Conservation (phyloP, 129 eudicot species). For the Flaveria bidentis region DNA sequence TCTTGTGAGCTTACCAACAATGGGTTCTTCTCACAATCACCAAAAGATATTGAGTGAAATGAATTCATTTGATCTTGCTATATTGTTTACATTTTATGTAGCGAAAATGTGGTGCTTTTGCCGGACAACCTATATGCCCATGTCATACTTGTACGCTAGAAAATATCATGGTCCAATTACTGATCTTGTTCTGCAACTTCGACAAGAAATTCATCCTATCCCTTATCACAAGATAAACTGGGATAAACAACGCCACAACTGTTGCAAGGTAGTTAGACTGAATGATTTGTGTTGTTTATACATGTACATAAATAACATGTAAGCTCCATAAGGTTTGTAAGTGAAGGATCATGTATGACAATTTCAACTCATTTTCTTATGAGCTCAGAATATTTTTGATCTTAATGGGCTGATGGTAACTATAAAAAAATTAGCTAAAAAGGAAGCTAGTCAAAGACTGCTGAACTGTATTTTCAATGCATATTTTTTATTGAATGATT, state of each 20-base stretch:
- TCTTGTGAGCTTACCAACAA: not conserved
- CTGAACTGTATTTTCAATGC: not conserved
- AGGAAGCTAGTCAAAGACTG: not conserved
- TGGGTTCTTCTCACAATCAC: not conserved
- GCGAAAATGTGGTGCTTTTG: constrained; percentile 75
- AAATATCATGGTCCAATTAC: constrained; percentile 65
- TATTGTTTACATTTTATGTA: constrained; percentile 21
- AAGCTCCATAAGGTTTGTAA: not conserved
- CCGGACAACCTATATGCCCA: constrained; percentile 71
- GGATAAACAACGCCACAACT: constrained; percentile 70
- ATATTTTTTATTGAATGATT: not conserved
- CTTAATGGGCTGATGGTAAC: not conserved
- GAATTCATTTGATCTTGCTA: not conserved
- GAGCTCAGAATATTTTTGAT: not conserved
- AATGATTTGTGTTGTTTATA: not conserved
- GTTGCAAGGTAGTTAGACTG: constrained; percentile 50
- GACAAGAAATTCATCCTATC: constrained; percentile 56
- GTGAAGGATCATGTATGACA: not conserved
- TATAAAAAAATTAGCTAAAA: not conserved
- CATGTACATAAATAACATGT: not conserved
- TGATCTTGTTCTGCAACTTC: constrained; percentile 49
- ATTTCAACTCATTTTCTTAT: not conserved
- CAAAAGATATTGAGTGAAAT: not conserved
- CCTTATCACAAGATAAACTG: constrained; percentile 56
- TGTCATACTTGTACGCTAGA: constrained; percentile 64